Base-by-base conservation (phyloP, 176 grass and related monocot species). In the Saccharum officinarum region DNA sequence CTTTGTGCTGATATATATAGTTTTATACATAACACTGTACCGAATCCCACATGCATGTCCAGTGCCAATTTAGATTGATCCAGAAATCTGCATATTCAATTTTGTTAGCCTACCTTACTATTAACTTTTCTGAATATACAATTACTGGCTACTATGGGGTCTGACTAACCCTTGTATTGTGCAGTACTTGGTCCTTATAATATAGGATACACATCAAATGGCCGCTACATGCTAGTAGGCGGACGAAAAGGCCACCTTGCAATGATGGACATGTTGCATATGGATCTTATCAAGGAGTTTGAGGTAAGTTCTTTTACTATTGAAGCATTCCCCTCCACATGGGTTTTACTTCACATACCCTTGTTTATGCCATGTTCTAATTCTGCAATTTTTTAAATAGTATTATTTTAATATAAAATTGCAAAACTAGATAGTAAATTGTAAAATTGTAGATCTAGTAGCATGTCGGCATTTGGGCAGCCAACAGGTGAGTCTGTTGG, bases 161-260 rank as follows among this genome's bases (percentile, higher is more conserved):
- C 60, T 85, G 66, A 67, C 83, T 71, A 55, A 46, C 71, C 55
- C 47, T 75, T 87, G 16, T 68, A 45, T 63, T 84, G 4, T 84
- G 71, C 90, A 97, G 96, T 82, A 50, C 91, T 95, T 76, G 96
- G 96, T 82, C 91, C 96, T 79, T 98, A 98, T 81, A 94, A 81
- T 60, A 42, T 95, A 67, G 84, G 88, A 73, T 98, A 95, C 72
- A 92, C 94, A 55, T 83, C 76, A 74, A 98, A 92, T 87, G 93
- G 91, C 13, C 93, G 93, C 52, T 90, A 98, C 83, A 90, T 98
- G 89, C 34, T 95, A 83, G 86, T 95, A 28, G 93, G 91, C 68
- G 96, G 93, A 34, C 83, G 85, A 15, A 98, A 98, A 90, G 96
- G 93, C 69, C 96, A 98, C 77, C 23, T 98, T n/a, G 96, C 89